Evolutionary conservation across 352 stramenopile species (phyloP).

Genomic region (Globisporangium echinulatum): DNA sequence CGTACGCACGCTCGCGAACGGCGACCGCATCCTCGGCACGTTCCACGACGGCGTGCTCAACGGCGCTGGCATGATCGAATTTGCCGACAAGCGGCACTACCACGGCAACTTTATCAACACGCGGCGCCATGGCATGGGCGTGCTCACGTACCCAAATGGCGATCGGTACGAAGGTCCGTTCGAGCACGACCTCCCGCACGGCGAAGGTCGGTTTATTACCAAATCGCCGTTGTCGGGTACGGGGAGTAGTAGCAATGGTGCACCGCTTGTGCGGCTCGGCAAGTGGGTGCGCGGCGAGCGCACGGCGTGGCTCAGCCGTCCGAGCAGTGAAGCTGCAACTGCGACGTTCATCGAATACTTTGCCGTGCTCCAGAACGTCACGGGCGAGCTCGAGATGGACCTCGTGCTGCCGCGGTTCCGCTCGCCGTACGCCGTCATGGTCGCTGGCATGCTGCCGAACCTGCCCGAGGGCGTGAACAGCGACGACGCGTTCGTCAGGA

Average conservation of each 20-base stretch:
- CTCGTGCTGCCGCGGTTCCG: constrained; percentile 60
- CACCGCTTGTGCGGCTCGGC: constrained; percentile 56
- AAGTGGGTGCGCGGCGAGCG: constrained; percentile 62
- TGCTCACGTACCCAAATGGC: constrained; percentile 81
- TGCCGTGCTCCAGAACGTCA: constrained; percentile 26
- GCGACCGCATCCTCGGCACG: constrained; percentile 49
- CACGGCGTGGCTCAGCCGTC: constrained; percentile 55
- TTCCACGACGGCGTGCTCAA: constrained; percentile 61
- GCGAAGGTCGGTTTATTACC: constrained; percentile 65
- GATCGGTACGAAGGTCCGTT: constrained; percentile 90
- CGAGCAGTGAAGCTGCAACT: constrained; percentile 64
- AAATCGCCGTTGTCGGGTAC: constrained; percentile 8
- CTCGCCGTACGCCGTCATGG: constrained; percentile 75
- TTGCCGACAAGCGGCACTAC: constrained; percentile 68
- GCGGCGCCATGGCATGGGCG: constrained; percentile 64
- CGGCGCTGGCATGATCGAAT: constrained; percentile 48
- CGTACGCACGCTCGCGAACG: constrained; percentile 47
- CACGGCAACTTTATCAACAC: constrained; percentile 51
- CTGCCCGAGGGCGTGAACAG: constrained; percentile 65
- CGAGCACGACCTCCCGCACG: constrained; percentile 76
- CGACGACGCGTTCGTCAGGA: constrained; percentile 62
- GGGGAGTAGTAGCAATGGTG: constrained; percentile 19
- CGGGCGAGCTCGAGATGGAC: constrained; percentile 57
- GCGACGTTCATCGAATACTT: constrained; percentile 78
- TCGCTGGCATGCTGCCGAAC: constrained; percentile 59